Base-by-base conservation (phyloP, 306 rosid species). In the Calophaca sinica region DNA sequence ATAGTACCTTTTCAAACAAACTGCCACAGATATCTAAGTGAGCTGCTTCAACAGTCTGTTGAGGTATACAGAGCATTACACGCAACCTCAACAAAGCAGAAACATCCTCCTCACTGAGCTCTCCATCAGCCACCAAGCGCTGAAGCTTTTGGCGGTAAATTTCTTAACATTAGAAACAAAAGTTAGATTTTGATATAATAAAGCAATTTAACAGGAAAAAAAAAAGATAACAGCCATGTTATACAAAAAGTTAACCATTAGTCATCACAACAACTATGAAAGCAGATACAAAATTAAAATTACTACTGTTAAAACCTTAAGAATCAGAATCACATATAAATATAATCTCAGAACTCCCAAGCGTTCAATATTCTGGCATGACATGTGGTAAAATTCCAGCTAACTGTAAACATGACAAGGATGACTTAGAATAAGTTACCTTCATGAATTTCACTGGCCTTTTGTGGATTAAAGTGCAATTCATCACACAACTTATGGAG, bases 71-170 rank as follows among this genome's bases (percentile, higher is more conserved):
- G 38, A 94, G 92, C 96, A 92, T 83, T 75, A 94, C 96, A 36
- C 99, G 93, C 68, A 89, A 76, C 91, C 85, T 92, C 87, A 90
- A 77, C 87, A 94, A 86, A 60, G 91, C 88, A 78, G 96, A 81
- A 79, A 89, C 98, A 86, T 88, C 93, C 67, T 80, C 84, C 26
- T 94, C 98, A 71, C 59, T 70, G 62, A 94, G 92, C 80, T 87
- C 97, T 72, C 97, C 99, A 88, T 82, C 86, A 81, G 89, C 86
- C 26, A 92, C 89, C 64, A 93, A 90, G 73, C 79, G 88, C 88
- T 90, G 98, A 85, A 94, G 98, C 93, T 92, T 94, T 82, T 90
- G 96, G 68, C 99, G 96, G 79, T 94, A 94, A 60, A 94, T 94
- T 85, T 94, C 99, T 94, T 35, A 28, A 66, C 57, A 66, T 28